Conservation (phyloP, 805 yeast species). For the Novakomyces olei region DNA sequence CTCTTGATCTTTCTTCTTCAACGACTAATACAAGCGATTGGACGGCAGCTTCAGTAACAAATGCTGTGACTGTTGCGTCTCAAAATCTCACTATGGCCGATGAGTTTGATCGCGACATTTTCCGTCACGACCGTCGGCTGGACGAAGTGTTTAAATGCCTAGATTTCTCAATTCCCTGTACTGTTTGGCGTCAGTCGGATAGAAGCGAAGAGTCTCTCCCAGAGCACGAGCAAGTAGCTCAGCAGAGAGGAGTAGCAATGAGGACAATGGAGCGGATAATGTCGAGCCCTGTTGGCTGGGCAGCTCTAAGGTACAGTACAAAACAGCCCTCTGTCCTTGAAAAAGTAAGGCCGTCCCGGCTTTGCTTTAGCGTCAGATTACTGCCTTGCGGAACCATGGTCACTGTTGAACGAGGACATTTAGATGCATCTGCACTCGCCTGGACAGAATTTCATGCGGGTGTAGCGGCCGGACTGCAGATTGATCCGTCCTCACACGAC, state of each 20-base stretch:
- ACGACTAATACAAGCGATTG: slow-evolving; percentile 10
- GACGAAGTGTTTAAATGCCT: slow-evolving; percentile 51
- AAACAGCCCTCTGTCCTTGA: slow-evolving; percentile 67
- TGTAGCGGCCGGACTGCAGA: slow-evolving; percentile 61
- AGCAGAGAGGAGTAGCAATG: slow-evolving; percentile 38
- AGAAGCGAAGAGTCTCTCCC: slow-evolving; percentile 23
- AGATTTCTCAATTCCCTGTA: slow-evolving; percentile 46
- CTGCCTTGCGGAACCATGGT: slow-evolving; percentile 47
- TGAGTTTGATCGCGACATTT: slow-evolving; percentile 50
- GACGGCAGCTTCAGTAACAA: slow-evolving; percentile 19
- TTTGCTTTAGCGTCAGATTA: slow-evolving; percentile 45
- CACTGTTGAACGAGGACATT: slow-evolving; percentile 29
- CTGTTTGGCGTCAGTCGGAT: slow-evolving; percentile 19
- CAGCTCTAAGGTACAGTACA: slow-evolving; percentile 45
- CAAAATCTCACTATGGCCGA: slow-evolving; percentile 29
- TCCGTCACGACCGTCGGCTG: slow-evolving; percentile 56
- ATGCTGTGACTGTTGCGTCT: slow-evolving; percentile 12
- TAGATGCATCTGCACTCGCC: slow-evolving; percentile 28
- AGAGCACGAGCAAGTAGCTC: slow-evolving; percentile 27
- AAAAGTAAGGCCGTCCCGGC: slow-evolving; percentile 52
- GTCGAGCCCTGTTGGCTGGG: slow-evolving; percentile 57
- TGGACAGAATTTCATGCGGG: slow-evolving; percentile 94
- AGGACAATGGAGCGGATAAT: too few species aligned
- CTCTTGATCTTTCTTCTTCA: slow-evolving; percentile 8
- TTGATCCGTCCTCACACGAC: slow-evolving; percentile 44